Evolutionary conservation across 1,284 basidiomycete genomes (phyloP).

Genomic region (Fomitopsis schrenkii): DNA sequence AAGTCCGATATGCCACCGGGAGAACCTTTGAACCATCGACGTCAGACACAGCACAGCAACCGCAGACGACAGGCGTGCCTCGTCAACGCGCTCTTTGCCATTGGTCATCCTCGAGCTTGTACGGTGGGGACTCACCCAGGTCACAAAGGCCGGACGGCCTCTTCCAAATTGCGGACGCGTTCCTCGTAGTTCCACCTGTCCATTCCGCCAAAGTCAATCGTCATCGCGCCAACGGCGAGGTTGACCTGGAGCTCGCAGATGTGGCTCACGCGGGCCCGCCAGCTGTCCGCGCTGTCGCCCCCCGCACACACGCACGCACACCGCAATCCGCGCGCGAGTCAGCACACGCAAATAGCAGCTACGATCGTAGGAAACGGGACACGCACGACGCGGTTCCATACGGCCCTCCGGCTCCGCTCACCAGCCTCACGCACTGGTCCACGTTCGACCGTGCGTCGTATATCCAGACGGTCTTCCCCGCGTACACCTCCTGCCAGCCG

Average conservation of each 20-base stretch:
- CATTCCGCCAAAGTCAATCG: slow-evolving; percentile 70
- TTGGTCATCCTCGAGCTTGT: neutral
- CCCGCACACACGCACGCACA: neutral
- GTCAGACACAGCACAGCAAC: slow-evolving; percentile 1
- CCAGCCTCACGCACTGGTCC: slow-evolving; percentile 60
- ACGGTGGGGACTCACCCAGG: neutral
- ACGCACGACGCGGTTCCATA: slow-evolving; percentile 76
- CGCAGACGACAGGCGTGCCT: neutral
- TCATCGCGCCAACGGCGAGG: slow-evolving; percentile 57
- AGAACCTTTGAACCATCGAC: neutral
- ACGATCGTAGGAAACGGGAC: neutral
- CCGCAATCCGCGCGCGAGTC: neutral
- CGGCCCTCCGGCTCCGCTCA: slow-evolving; percentile 49
- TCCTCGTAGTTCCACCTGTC: slow-evolving; percentile 69
- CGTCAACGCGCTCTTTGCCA: neutral
- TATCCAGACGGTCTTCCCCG: slow-evolving; percentile 66
- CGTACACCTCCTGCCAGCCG: slow-evolving; percentile 72
- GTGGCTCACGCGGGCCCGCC: slow-evolving; percentile 66
- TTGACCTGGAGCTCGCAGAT: slow-evolving; percentile 71
- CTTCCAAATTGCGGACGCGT: slow-evolving; percentile 55
- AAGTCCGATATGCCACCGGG: neutral
- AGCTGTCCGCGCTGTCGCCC: slow-evolving; percentile 66
- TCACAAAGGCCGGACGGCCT: slow-evolving; percentile 29
- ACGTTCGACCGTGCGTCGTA: slow-evolving; percentile 63
- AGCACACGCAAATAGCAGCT: slow-evolving; percentile 3